Percentiles rank a stretch among this genome's conserved stretches.
phyloP scores from a whole-genome alignment of 371 early-diverging fungal genomes.

The Smittium culicis region DNA sequence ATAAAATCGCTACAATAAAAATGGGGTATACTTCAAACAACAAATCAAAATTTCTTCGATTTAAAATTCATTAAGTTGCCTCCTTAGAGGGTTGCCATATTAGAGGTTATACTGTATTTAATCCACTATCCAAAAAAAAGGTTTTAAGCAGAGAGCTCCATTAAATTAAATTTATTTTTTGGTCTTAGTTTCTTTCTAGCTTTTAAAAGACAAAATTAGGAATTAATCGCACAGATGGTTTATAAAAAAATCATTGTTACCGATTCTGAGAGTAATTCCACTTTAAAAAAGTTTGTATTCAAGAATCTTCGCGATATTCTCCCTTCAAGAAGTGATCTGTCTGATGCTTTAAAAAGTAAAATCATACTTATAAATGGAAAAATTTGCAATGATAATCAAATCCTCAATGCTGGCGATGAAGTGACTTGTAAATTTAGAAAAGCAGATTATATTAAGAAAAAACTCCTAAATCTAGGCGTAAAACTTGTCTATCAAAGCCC shows the following conservation, averaged over 20 bases:
- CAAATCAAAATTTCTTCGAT: no score
- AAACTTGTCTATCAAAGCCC: neutral
- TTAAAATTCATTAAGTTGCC: no score
- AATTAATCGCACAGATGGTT: no score
- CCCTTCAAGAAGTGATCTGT: neutral
- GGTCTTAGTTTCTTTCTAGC: no score
- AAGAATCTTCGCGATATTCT: neutral
- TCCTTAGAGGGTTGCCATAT: no score
- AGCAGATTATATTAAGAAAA: neutral
- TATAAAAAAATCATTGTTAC: neutral
- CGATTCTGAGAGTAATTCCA: neutral
- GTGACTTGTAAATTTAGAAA: neutral
- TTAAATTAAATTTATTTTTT: no score
- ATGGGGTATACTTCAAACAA: no score
- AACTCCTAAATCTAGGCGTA: neutral
- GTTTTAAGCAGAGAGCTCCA: no score
- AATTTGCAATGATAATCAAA: neutral
- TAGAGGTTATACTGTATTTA: no score
- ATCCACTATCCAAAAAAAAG: no score
- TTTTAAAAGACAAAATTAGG: no score
- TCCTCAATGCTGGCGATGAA: neutral
- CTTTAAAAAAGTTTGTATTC: neutral
- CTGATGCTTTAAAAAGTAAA: neutral
- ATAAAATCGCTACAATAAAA: no score
- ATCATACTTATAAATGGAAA: neutral